A percentile compares a stretch with the other conserved stretches of the same genome.
These are phyloP conservation scores for Neltuma alba DNA, from an alignment of 306 rosid genomes.

Conservation along the genomic window DNA sequence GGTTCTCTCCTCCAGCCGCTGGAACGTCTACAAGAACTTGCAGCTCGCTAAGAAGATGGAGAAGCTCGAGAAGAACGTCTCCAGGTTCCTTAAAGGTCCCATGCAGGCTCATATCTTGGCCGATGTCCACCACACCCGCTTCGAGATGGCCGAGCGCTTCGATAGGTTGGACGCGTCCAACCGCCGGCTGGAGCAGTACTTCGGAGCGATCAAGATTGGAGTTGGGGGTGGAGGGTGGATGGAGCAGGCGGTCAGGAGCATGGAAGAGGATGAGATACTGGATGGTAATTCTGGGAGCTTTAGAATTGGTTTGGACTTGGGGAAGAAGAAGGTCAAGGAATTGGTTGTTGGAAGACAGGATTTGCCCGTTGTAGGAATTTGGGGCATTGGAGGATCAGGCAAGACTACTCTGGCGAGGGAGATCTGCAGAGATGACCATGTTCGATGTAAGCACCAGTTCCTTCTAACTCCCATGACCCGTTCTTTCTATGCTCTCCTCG, in stretches of 20 bases:
- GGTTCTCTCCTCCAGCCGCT: conserved; percentile 60
- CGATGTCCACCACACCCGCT: conserved; percentile 68
- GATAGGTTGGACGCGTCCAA: conserved; percentile 54
- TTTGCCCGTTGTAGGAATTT: conserved; percentile 59
- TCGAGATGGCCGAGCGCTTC: conserved; percentile 58
- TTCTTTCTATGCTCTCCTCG: background rate
- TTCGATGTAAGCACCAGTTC: conserved; percentile 61
- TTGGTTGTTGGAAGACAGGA: conserved; percentile 53
- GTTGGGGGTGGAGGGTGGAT: conserved; percentile 62
- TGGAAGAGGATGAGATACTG: conserved; percentile 53
- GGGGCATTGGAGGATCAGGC: conserved; percentile 94
- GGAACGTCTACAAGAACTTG: conserved; percentile 79
- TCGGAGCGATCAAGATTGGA: conserved; percentile 68
- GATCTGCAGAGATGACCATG: conserved; percentile 63
- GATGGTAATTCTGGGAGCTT: conserved; percentile 50
- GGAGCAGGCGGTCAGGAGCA: conserved; percentile 68
- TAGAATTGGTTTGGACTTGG: conserved; percentile 57
- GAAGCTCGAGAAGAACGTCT: conserved; percentile 65
- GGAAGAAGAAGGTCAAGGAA: conserved; percentile 73
- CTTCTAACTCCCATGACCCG: background rate
- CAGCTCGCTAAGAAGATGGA: conserved; percentile 73
- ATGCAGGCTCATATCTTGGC: conserved; percentile 73
- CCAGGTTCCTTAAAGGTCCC: conserved; percentile 57
- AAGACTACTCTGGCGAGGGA: conserved; percentile 89
- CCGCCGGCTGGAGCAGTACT: conserved; percentile 53